Evolutionary conservation across 257 asterid species (phyloP).

Genomic region (Solanum clarkiae): DNA sequence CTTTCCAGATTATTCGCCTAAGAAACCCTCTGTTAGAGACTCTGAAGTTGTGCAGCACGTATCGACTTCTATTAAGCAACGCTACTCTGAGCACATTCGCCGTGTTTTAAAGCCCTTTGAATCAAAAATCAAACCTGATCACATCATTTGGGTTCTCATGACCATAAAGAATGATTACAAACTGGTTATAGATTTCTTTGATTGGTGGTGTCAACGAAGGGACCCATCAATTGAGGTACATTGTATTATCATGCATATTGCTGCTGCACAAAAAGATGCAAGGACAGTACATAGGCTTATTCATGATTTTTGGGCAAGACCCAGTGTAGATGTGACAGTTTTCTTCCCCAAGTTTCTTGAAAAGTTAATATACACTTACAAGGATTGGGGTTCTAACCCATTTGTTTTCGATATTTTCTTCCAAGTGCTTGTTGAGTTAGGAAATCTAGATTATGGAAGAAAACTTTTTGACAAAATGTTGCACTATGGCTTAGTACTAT

Average conservation of each 20-base stretch:
- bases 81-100: conserved; percentile 45
- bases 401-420: conserved; percentile 67
- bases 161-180: conserved; percentile 53
- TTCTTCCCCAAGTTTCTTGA: conserved; percentile 46
- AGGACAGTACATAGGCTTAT: conserved; percentile 30
- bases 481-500: conserved; percentile 57
- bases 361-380: conserved; percentile 67
- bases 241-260: conserved; percentile 68
- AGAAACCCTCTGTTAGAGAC: conserved; percentile 63
- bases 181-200: conserved; percentile 51
- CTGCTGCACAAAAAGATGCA: conserved; percentile 49
- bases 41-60: conserved; percentile 54
- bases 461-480: conserved; percentile 58
- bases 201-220: conserved; percentile 68
- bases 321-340: conserved; percentile 20
- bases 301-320: conserved; percentile 40
- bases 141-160: conserved; percentile 84
- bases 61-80: conserved; percentile 67
- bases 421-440: conserved; percentile 55
- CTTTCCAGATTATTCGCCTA: conserved; percentile 79
- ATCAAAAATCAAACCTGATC: conserved; percentile 63
- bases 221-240: conserved; percentile 74
- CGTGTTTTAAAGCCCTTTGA: conserved; percentile 54
- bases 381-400: conserved; percentile 85
- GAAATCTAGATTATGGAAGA: conserved; percentile 50